Conservation (phyloP, 805 yeast genomes). For the Sugiyamaella floridensis region DNA sequence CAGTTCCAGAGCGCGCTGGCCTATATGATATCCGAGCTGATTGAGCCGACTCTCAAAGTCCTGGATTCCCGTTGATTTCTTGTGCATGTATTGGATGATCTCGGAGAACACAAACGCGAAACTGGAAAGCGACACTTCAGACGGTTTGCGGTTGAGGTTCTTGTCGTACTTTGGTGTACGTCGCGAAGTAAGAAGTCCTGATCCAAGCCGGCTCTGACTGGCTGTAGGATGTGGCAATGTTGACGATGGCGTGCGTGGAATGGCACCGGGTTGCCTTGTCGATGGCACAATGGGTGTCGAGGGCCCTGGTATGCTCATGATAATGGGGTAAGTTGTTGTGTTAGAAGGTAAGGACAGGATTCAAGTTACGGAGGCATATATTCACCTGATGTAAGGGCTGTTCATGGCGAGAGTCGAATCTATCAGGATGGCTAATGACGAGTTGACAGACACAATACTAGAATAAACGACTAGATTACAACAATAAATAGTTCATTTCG, state of each 20-base stretch:
- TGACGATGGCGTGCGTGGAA: constrained; percentile 33
- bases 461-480: too few species aligned
- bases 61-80: constrained; percentile 45
- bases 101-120: constrained; percentile 66
- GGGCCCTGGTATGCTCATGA: constrained; percentile 16
- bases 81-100: constrained; percentile 58
- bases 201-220: constrained; percentile 2
- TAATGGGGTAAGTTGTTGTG: constrained; percentile 1
- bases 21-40: constrained; percentile 70
- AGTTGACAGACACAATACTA: too few species aligned
- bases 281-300: constrained; percentile 23
- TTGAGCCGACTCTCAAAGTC: constrained; percentile 60
- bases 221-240: constrained; percentile 23
- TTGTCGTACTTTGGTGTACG: constrained; percentile 43
- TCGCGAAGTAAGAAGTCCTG: not conserved
- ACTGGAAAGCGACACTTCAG: constrained; percentile 61
- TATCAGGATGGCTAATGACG: too few species aligned
- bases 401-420: too few species aligned
- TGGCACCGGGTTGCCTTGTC: constrained; percentile 29
- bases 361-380: too few species aligned
- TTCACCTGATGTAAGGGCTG: too few species aligned
- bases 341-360: not conserved
- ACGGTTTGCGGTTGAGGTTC: constrained; percentile 55
- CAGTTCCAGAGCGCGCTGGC: constrained; percentile 63
- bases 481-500: too few species aligned